Evolutionary conservation across 148 eudicot species (phyloP).

Genomic region (Beta vulgaris): DNA sequence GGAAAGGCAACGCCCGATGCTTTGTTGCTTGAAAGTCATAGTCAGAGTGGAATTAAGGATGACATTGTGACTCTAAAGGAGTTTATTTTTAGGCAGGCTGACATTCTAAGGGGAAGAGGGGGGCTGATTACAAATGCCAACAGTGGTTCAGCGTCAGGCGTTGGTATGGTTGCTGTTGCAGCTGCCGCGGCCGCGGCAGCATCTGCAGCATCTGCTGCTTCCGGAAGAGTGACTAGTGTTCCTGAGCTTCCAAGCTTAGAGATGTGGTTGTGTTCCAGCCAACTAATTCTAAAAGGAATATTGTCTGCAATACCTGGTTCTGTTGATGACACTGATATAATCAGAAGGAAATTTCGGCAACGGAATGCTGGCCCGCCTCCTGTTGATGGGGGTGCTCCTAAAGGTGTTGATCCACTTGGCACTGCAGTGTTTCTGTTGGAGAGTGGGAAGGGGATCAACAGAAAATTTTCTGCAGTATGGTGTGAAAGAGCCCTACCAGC

Average conservation of each 20-base stretch:
- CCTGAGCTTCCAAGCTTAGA: slow-evolving; percentile 84
- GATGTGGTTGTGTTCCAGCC: slow-evolving; percentile 72
- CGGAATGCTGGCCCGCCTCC: slow-evolving; percentile 39
- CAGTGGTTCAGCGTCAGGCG: slow-evolving; percentile 70
- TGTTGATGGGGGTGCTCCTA: slow-evolving; percentile 44
- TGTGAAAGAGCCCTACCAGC: slow-evolving; percentile 74
- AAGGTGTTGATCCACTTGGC: slow-evolving; percentile 48
- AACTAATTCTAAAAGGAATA: slow-evolving; percentile 56
- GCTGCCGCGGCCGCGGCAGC: slow-evolving; percentile 96
- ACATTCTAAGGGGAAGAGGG: slow-evolving; percentile 75
- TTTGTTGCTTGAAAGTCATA: slow-evolving; percentile 72
- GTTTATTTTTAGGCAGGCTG: slow-evolving; percentile 77
- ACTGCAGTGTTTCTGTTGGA: slow-evolving; percentile 61
- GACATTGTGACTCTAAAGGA: slow-evolving; percentile 73
- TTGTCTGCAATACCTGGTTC: slow-evolving; percentile 50
- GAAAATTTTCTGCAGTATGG: slow-evolving; percentile 70
- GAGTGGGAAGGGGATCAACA: slow-evolving; percentile 54
- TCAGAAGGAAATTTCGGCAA: slow-evolving; percentile 44
- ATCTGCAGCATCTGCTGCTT: slow-evolving; percentile 80
- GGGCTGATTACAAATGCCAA: slow-evolving; percentile 50
- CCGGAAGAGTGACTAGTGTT: slow-evolving; percentile 53
- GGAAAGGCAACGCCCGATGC: slow-evolving; percentile 83
- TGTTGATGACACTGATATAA: slow-evolving; percentile 40
- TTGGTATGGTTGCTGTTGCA: slow-evolving; percentile 87
- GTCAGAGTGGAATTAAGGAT: slow-evolving; percentile 59